A percentile compares a stretch with the other conserved stretches of the same genome.
These are phyloP conservation scores for Spatholobus suberectus DNA, from an alignment of 306 rosid species.

Conservation along the genomic window DNA sequence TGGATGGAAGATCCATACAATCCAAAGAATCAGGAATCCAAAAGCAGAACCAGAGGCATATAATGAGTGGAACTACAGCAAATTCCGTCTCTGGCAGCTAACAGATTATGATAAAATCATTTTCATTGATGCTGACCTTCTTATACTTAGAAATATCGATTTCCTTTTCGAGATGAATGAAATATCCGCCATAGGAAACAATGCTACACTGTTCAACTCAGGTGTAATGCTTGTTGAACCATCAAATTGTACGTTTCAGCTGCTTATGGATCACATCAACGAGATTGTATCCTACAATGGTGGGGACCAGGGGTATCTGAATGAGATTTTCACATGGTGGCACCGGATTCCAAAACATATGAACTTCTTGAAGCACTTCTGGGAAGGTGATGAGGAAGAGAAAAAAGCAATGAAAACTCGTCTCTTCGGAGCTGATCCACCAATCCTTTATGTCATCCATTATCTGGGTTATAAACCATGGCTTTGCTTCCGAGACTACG, in stretches of 20 bases:
- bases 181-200: conserved; percentile 86
- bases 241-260: conserved; percentile 79
- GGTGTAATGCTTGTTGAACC: conserved; percentile 92
- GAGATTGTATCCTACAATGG: conserved; percentile 88
- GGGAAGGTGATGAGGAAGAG: conserved; percentile 86
- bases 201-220: conserved; percentile 83
- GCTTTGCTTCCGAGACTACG: conserved; percentile 89
- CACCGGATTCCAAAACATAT: conserved; percentile 85
- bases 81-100: conserved; percentile 91
- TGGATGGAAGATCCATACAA: conserved; percentile 86
- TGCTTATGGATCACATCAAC: conserved; percentile 83
- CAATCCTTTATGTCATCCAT: conserved; percentile 81
- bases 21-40: conserved; percentile 87
- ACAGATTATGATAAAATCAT: conserved; percentile 90
- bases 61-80: conserved; percentile 97
- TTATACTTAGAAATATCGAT: conserved; percentile 81
- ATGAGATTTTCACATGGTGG: conserved; percentile 93
- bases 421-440: conserved; percentile 80
- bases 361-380: conserved; percentile 92
- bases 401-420: conserved; percentile 68
- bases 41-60: conserved; percentile 86
- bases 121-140: conserved; percentile 86
- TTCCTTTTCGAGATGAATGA: conserved; percentile 85
- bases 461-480: conserved; percentile 87
- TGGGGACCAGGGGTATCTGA: conserved; percentile 90